Percentiles rank a stretch among this genome's conserved stretches.
Conservation (phyloP, 139 green algal genomes). For the Ulvella scutata region DNA sequence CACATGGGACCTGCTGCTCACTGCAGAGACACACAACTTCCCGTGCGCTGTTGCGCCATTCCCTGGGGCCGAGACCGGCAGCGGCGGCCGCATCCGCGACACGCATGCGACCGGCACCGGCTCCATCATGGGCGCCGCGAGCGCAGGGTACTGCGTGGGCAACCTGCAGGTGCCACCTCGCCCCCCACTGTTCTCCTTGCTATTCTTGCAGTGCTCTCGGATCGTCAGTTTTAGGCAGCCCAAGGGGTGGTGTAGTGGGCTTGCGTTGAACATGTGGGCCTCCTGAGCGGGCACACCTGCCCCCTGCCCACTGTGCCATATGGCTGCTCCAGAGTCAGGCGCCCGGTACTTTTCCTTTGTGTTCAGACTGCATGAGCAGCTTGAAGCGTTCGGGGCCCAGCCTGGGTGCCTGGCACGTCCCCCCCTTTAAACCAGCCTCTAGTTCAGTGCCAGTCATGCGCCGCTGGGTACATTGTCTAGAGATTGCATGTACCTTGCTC, state of each 20-base stretch:
- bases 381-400: too few species aligned
- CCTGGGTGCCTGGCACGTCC: too few species aligned
- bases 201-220: background rate
- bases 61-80: slow-evolving; percentile 90
- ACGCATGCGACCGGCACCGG: slow-evolving; percentile 94
- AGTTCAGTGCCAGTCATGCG: too few species aligned
- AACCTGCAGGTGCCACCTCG: slow-evolving; percentile 62
- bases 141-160: slow-evolving; percentile 91
- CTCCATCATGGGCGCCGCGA: slow-evolving; percentile 86
- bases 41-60: slow-evolving; percentile 89
- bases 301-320: too few species aligned
- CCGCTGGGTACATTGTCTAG: too few species aligned
- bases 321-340: too few species aligned
- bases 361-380: too few species aligned
- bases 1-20: slow-evolving; percentile 89
- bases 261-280: background rate
- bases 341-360: too few species aligned
- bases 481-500: too few species aligned
- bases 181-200: background rate
- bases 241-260: background rate
- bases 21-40: slow-evolving; percentile 99
- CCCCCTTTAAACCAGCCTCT: too few species aligned
- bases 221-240: background rate
- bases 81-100: slow-evolving; percentile 91
- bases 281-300: too few species aligned